Percentiles rank a stretch among this genome's conserved stretches.
These are phyloP conservation scores for Boletus tomentosulus DNA, from an alignment of 768 basidiomycete genomes.

Conservation along the genomic window DNA sequence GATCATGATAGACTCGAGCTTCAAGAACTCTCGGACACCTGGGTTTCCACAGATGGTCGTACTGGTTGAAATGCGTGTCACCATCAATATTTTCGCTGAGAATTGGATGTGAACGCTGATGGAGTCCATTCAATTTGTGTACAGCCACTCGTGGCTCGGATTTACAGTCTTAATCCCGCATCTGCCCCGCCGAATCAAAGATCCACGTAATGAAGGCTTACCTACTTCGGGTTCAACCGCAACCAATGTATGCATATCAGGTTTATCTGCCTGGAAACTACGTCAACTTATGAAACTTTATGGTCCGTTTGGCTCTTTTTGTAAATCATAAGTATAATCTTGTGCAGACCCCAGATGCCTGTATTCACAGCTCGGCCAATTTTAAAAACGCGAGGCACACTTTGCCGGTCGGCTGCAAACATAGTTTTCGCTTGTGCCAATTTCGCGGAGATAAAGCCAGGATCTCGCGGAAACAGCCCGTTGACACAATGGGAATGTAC, in stretches of 20 bases:
- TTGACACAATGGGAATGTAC: conserved; percentile 7
- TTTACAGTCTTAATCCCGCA: neutral
- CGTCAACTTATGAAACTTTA: neutral
- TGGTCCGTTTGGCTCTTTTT: neutral
- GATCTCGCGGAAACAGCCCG: neutral
- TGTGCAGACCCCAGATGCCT: neutral
- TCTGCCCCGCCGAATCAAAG: neutral
- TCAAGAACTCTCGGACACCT: no score
- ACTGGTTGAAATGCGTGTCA: no score
- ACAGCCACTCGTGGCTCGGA: neutral
- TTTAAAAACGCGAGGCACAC: neutral
- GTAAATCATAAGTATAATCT: neutral
- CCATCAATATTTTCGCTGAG: no score
- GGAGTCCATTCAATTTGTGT: neutral
- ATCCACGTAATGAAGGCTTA: neutral
- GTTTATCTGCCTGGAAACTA: neutral
- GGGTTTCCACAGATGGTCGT: no score
- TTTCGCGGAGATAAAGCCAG: conserved; percentile 25
- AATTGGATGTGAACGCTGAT: no score
- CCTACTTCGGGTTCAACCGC: neutral
- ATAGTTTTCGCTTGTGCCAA: neutral
- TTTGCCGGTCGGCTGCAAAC: conserved; percentile 11
- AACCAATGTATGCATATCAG: neutral
- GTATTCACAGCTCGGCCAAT: neutral
- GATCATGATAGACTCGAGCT: no score